phyloP scores from a whole-genome alignment of 257 asterid genomes.

The Anisodus acutangulus region DNA sequence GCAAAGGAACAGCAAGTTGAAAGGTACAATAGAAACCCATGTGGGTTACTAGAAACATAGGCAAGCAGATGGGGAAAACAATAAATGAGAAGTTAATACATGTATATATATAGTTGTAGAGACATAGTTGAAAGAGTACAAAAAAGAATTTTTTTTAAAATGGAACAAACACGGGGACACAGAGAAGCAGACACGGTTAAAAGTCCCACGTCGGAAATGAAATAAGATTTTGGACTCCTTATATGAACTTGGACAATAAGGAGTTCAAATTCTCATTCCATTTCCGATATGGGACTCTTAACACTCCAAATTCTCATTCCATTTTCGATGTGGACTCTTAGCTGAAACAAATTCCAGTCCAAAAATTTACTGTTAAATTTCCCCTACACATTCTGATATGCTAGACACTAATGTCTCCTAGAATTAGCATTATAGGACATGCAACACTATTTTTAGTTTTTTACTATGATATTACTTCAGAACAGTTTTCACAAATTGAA shows the following conservation, averaged over 20 bases:
- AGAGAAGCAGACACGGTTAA: slow-evolving; percentile 17
- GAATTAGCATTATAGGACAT: slow-evolving; percentile 42
- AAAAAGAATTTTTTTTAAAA: not conserved
- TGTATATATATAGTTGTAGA: not conserved
- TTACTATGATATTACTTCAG: not conserved
- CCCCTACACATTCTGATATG: not conserved
- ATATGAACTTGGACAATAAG: too few relatives aligned
- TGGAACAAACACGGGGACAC: not conserved
- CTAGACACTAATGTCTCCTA: not conserved
- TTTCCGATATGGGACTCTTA: too few relatives aligned
- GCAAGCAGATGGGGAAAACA: not conserved
- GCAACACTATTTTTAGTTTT: slow-evolving; percentile 29
- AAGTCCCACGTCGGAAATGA: too few relatives aligned
- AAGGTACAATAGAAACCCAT: not conserved
- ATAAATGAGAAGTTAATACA: not conserved
- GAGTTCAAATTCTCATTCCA: too few relatives aligned
- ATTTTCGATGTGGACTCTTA: too few relatives aligned
- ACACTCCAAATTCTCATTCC: too few relatives aligned
- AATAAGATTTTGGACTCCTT: too few relatives aligned
- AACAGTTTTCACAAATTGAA: not conserved
- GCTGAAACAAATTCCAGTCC: not conserved
- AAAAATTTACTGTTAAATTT: slow-evolving; percentile 20
- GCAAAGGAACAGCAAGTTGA: not conserved
- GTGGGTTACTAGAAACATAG: not conserved
- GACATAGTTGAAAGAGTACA: not conserved